Base-by-base conservation (phyloP, 768 basidiomycete genomes). In the Punctularia strigosozonata region DNA sequence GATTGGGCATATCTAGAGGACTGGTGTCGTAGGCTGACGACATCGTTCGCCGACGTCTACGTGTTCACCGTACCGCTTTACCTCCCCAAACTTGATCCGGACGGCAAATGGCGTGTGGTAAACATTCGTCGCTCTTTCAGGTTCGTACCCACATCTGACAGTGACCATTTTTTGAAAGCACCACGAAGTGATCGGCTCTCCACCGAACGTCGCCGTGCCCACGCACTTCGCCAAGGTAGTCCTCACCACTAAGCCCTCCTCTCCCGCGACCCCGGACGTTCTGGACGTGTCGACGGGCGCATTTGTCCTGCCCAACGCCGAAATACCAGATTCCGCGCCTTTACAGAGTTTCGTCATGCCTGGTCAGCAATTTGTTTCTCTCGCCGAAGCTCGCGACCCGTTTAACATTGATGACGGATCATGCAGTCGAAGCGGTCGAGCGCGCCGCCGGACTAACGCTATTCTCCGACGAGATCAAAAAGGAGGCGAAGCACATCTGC, bases 151-250 rank as follows among this genome's bases (percentile, higher is more conserved):
- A 34, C 33, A 10, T 12, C 19, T 20, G 33, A 20, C 33, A 49
- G 13, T 28, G 15, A 42, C 33, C 14, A 4, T 22, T 20, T 36
- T 37, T 25, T 24, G 21, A 6, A 48, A 97, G 90, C 79, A 73
- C 3, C 78, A 98, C 55, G 94, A 99, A 68, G 83, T 99, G 31
- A 98, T 99, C 47, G 95, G 95, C 0, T 72, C 71, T 14, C 88
- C 90, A 8, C 89, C 91, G 8, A 88, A 84, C 51, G 66, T 97
- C 42, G 68, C 86, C 36, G 95, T 99, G 14, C 95, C 95, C 2
- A 98, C 95, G 4, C 95, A 99, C 56, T 98, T 98, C 56, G 92
- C 94, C 23, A 98, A 98, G 58, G 92, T 97, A 23, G 78, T 97
- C 18, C 66, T 97, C 37, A 71, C 84, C 2, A 71, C 86, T 0